Percentiles rank a stretch among this genome's conserved stretches.
These are phyloP conservation scores for Angomonas deanei DNA, from an alignment of 208 protist genomes.

Conservation along the genomic window DNA sequence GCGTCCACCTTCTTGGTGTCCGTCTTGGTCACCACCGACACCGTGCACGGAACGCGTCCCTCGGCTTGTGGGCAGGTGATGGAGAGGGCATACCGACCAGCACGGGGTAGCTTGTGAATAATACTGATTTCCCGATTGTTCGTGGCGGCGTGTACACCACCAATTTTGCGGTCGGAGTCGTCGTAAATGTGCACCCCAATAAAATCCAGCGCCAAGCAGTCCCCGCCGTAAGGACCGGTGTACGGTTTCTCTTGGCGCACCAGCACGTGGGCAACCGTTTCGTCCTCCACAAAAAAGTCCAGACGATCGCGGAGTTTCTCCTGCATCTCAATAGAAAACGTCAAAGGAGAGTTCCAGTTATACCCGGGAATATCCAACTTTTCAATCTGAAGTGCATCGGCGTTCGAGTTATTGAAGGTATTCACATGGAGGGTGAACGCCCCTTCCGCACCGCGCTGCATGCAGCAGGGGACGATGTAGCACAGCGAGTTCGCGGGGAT, in stretches of 20 bases:
- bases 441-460: slow-evolving; percentile 42
- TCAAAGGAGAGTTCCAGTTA: slow-evolving; percentile 32
- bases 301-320: slow-evolving; percentile 47
- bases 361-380: slow-evolving; percentile 28
- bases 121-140: slow-evolving; percentile 80
- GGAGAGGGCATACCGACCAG: slow-evolving; percentile 62
- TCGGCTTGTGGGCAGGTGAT: slow-evolving; percentile 62
- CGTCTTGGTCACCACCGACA: slow-evolving; percentile 38
- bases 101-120: slow-evolving; percentile 40
- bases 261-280: slow-evolving; percentile 61
- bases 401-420: slow-evolving; percentile 31
- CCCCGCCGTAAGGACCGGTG: slow-evolving; percentile 27
- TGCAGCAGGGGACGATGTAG: slow-evolving; percentile 65
- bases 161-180: slow-evolving; percentile 40
- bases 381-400: slow-evolving; percentile 27
- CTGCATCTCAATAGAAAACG: slow-evolving; percentile 21
- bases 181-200: slow-evolving; percentile 82
- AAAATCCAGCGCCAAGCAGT: slow-evolving; percentile 71
- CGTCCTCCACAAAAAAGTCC: slow-evolving; percentile 73
- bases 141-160: slow-evolving; percentile 57
- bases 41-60: slow-evolving; percentile 34
- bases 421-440: slow-evolving; percentile 47
- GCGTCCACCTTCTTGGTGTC: slow-evolving; percentile 45
- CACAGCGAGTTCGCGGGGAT: slow-evolving; percentile 54
- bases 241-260: slow-evolving; percentile 62